Evolutionary conservation across 148 eudicot species (phyloP).

Genomic region (Heliamphora exappendiculata): DNA sequence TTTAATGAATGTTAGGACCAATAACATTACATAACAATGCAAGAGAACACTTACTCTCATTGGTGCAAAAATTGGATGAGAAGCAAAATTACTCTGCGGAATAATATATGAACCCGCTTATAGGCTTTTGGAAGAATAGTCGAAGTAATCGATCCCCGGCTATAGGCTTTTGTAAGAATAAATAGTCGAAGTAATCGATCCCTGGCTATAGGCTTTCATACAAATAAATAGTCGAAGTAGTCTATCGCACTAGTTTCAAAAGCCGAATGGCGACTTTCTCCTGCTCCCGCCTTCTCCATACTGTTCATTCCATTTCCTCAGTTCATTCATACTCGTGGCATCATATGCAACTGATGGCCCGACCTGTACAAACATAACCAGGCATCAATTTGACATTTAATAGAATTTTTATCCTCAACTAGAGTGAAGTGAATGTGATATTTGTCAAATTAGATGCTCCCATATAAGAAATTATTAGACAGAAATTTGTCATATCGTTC

Average conservation of each 20-base stretch:
- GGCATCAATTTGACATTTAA: neutral
- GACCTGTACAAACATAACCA: slow-evolving; percentile 40
- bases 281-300: slow-evolving; percentile 99
- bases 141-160: too few relatives aligned
- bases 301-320: slow-evolving; percentile 95
- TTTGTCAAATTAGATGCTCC: too few relatives aligned
- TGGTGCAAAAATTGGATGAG: neutral
- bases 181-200: neutral
- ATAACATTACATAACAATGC: neutral
- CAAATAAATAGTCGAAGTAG: neutral
- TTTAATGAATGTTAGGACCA: neutral
- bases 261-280: slow-evolving; percentile 82
- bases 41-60: neutral
- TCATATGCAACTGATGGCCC: slow-evolving; percentile 92
- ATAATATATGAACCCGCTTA: too few relatives aligned
- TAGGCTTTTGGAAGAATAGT: too few relatives aligned
- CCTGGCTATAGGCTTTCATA: neutral
- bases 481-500: neutral
- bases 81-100: neutral
- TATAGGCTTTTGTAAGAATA: too few relatives aligned
- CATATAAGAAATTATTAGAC: neutral
- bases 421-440: too few relatives aligned
- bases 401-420: neutral
- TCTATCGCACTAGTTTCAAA: slow-evolving; percentile 24
- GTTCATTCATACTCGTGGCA: slow-evolving; percentile 93